Evolutionary conservation across 2,329 filamentous ascomycete genomes (phyloP).

Genomic region (Alternaria arbusti): DNA sequence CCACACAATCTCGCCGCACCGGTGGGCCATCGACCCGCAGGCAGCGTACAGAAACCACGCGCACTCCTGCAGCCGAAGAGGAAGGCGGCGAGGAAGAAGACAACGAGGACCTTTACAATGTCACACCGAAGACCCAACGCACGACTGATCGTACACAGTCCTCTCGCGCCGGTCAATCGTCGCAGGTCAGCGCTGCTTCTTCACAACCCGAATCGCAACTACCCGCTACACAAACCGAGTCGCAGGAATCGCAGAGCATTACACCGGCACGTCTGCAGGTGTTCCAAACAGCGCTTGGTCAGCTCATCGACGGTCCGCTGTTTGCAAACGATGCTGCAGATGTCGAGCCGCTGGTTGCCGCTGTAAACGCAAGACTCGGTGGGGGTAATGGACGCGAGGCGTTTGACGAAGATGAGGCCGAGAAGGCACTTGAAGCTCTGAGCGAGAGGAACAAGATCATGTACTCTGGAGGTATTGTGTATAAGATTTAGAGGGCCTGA

Average conservation of each 20-base stretch:
- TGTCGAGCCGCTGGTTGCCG: constrained; percentile 74
- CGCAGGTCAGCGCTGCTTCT: constrained; percentile 76
- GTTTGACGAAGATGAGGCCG: constrained; percentile 76
- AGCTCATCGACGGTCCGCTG: constrained; percentile 79
- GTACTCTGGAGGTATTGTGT: constrained; percentile 60
- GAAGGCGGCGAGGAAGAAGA: constrained; percentile 59
- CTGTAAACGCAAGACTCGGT: constrained; percentile 77
- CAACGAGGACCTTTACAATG: constrained; percentile 61
- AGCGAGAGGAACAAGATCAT: constrained; percentile 89
- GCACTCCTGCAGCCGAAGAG: constrained; percentile 43
- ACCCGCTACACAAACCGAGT: constrained; percentile 59
- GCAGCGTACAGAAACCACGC: constrained; percentile 31
- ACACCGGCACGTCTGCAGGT: constrained; percentile 67
- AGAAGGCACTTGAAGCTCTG: constrained; percentile 79
- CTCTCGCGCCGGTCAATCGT: constrained; percentile 48
- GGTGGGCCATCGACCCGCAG: constrained; percentile 48
- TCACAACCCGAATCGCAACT: constrained; percentile 79
- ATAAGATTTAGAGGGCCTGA: constrained; percentile 49
- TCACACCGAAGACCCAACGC: constrained; percentile 58
- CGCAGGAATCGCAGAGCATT: constrained; percentile 57
- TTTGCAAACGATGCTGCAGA: constrained; percentile 86
- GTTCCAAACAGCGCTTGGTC: constrained; percentile 83
- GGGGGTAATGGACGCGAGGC: constrained; percentile 61
- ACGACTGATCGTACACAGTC: constrained; percentile 42
- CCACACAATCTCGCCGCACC: constrained; percentile 42